Base-by-base conservation (phyloP, 257 asterid species). In the Thymus quinquecostatus region DNA sequence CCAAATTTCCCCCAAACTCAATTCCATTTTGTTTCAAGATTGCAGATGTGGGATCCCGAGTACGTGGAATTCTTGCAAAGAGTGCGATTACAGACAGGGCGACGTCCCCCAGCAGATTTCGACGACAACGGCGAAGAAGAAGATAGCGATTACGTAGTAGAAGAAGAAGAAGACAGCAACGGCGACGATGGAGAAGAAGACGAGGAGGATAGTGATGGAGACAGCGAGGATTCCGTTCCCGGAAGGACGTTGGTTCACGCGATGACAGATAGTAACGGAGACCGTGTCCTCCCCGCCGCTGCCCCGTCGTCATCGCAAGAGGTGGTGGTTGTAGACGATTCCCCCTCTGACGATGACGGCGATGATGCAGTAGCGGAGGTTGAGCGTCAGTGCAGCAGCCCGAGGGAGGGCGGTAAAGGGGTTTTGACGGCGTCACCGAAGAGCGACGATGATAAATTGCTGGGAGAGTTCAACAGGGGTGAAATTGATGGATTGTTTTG, bases 401-500 rank as follows among this genome's bases (percentile, higher is more conserved):
- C 45, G 67, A 56, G 72, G 58, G 77, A 44, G 70, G 72, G 47
- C 32, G 10, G 50, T 21, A 44, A 69, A 66, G 66, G 55, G 28
- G 81, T 14, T 34, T 78, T 61, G 61, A 32, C 66, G 56, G 58
- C 82, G 77, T 64, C 79, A 48, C 27, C 55, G 48, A 63, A 78
- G 50, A 74, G 66, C 8, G 80, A 50, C 3, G 45, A 63, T 32
- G 78, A 49, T 33, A 86, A 57, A 58, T 74, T 29, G 51, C 10
- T 61, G 56, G 79, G 54, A 55, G 88, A 79, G 69, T 82, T 79
- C 65, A 71, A 58, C 66, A 75, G 76, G 84, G 82, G 83, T 66
- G 97, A 91, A 32, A 72, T 88, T 45, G 99, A 94, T 63, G 97
- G 99, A 13, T 56, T 86, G 62, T 80, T 66, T 73, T 94, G 99